phyloP scores from a whole-genome alignment of 1,139 yeast species.

The Blastobotrys ciferrii region DNA sequence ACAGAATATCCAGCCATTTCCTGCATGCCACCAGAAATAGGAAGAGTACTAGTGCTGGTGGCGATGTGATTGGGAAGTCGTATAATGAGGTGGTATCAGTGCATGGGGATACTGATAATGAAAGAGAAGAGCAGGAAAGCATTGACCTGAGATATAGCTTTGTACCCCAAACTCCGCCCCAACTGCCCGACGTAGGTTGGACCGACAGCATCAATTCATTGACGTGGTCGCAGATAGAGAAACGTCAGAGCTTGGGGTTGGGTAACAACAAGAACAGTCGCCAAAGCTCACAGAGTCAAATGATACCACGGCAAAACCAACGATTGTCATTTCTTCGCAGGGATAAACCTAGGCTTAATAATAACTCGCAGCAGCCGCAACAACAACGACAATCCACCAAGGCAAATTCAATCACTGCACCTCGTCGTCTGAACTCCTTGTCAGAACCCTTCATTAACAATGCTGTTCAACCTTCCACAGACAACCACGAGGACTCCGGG shows the following conservation, averaged over 20 bases:
- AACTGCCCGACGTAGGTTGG: neutral
- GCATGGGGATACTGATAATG: neutral
- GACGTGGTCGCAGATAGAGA: neutral
- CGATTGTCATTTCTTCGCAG: neutral
- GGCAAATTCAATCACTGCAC: neutral
- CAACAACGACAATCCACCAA: neutral
- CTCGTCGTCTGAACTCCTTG: neutral
- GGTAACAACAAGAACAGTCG: neutral
- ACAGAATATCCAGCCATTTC: conserved; percentile 1
- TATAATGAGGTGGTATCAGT: conserved; percentile 3
- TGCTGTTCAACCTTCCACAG: neutral
- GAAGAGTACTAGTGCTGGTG: neutral
- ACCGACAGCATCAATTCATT: conserved; percentile 2
- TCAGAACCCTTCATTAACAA: neutral
- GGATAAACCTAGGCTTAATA: too few species aligned
- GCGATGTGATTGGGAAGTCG: neutral
- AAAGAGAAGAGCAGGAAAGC: neutral
- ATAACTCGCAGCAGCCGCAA: too few species aligned
- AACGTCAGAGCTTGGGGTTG: neutral
- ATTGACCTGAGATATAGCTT: conserved; percentile 4
- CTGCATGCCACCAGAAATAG: neutral
- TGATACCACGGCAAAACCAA: too few species aligned
- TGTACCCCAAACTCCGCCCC: neutral
- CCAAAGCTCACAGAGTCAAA: too few species aligned
- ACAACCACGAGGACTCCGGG: neutral